phyloP scores from a whole-genome alignment of 345 rosid genomes.

The Pistacia integerrima region DNA sequence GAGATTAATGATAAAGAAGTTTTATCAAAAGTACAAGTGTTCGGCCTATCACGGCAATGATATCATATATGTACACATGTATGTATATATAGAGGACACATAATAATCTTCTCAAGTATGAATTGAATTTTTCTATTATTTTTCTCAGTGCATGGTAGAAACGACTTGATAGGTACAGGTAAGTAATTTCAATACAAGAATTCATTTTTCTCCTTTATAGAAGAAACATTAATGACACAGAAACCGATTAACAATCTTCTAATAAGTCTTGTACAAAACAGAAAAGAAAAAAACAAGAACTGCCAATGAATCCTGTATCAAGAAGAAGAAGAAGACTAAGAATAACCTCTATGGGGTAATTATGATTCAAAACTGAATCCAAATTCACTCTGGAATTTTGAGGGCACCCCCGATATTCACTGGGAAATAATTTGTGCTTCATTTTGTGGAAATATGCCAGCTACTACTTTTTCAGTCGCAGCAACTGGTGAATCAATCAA shows the following conservation, averaged over 20 bases:
- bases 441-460: background rate
- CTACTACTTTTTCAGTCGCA: background rate
- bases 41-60: too few species aligned
- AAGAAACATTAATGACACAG: constrained; percentile 3
- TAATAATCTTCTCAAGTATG: too few species aligned
- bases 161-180: too few species aligned
- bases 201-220: background rate
- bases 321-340: background rate
- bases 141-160: too few species aligned
- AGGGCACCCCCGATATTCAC: background rate
- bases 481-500: constrained; percentile 20
- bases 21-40: too few species aligned
- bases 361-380: constrained; percentile 31
- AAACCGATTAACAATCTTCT: constrained; percentile 6
- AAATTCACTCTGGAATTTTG: background rate
- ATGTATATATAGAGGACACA: too few species aligned
- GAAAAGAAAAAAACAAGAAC: constrained; percentile 10
- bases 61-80: too few species aligned
- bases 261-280: constrained; percentile 17
- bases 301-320: constrained; percentile 23
- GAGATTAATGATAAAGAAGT: too few species aligned
- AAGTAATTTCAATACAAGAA: constrained; percentile 17
- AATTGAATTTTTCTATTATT: too few species aligned
- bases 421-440: background rate
- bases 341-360: constrained; percentile 22